These are phyloP conservation scores for Hyphopichia fennica DNA, from an alignment of 1,139 yeast genomes.

Conservation along the genomic window DNA sequence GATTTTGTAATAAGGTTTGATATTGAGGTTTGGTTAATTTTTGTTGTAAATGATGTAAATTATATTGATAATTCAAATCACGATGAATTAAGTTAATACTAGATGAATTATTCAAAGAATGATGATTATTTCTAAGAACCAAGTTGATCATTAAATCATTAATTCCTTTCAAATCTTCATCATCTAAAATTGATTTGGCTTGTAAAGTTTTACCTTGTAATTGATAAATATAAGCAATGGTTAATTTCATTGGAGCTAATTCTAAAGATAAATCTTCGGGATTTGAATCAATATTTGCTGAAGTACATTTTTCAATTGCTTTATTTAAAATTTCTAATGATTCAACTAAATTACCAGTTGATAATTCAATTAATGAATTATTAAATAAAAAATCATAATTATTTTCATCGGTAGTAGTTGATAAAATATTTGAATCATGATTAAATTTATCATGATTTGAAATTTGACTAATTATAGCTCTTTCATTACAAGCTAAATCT, in stretches of 20 bases:
- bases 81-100: conserved; percentile 41
- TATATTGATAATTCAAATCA: conserved; percentile 42
- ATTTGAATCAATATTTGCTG: conserved; percentile 4
- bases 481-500: conserved; percentile 70
- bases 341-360: conserved; percentile 38
- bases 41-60: conserved; percentile 31
- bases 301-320: conserved; percentile 46
- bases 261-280: conserved; percentile 43
- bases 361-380: conserved; percentile 57
- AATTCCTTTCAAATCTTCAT: conserved; percentile 18
- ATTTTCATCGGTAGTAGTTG: conserved; percentile 7
- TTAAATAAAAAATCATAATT: conserved; percentile 57
- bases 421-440: conserved; percentile 4
- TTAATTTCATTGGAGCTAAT: conserved; percentile 63
- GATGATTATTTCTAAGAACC: conserved; percentile 35
- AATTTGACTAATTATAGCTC: conserved; percentile 65
- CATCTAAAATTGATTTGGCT: conserved; percentile 40
- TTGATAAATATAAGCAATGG: conserved; percentile 66
- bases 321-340: conserved; percentile 51
- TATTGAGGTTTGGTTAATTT: conserved; percentile 49
- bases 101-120: conserved; percentile 16
- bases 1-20: conserved; percentile 42
- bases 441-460: conserved; percentile 5
- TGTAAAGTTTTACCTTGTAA: conserved; percentile 41
- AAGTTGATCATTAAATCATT: conserved; percentile 33